A percentile compares a stretch with the other conserved stretches of the same genome.
Conservation (phyloP, 2,329 filamentous ascomycete species). For the Hymenotorrendiella dingleyae region DNA sequence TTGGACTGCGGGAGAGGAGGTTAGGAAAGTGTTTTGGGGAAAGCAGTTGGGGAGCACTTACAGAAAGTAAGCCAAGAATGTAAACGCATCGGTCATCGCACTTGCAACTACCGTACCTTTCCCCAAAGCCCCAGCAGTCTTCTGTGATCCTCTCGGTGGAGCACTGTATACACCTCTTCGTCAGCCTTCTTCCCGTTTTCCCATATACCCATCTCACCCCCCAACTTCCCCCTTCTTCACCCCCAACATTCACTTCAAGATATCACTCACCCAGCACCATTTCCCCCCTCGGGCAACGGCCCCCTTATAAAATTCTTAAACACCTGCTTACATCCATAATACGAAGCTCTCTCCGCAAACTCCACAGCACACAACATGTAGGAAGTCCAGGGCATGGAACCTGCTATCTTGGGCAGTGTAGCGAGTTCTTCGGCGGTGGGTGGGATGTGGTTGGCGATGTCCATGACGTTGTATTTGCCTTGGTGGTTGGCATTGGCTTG, state of each 20-base stretch:
- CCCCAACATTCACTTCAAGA: too few species aligned
- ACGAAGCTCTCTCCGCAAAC: constrained; percentile 72
- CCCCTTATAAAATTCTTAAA: constrained; percentile 59
- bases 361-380: constrained; percentile 69
- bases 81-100: constrained; percentile 46
- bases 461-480: constrained; percentile 5
- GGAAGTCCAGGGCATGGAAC: constrained; percentile 59
- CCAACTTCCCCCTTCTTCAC: too few species aligned
- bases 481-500: neutral
- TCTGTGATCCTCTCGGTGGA: constrained; percentile 17
- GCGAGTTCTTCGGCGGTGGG: constrained; percentile 53
- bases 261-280: constrained; percentile 12
- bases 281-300: constrained; percentile 43
- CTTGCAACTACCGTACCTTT: constrained; percentile 49
- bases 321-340: constrained; percentile 61
- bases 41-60: neutral
- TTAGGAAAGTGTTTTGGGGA: neutral
- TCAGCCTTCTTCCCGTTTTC: too few species aligned
- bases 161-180: too few species aligned
- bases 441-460: constrained; percentile 12
- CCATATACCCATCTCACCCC: too few species aligned
- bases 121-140: constrained; percentile 48
- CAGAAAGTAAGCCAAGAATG: constrained; percentile 43
- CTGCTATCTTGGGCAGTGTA: constrained; percentile 56
- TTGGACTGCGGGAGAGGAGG: constrained; percentile 25